These are phyloP conservation scores for Kuraishia piskuri DNA, from an alignment of 805 yeast species.

Conservation along the genomic window DNA sequence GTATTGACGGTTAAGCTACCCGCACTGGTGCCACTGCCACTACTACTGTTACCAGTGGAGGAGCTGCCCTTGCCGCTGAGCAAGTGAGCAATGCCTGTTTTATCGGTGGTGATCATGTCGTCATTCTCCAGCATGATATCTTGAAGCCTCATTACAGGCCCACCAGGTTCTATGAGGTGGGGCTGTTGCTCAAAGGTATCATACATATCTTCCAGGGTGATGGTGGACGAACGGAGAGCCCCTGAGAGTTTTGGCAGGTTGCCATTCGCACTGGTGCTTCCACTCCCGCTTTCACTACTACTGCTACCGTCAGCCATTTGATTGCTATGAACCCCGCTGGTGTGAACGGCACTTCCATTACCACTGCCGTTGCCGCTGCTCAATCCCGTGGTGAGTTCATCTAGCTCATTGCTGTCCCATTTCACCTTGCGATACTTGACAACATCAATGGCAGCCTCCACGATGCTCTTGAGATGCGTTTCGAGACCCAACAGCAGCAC, in stretches of 20 bases:
- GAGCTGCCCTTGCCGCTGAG: slow-evolving; percentile 8
- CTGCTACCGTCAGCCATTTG: background rate
- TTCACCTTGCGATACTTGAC: slow-evolving; percentile 52
- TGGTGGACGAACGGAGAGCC: slow-evolving; percentile 22
- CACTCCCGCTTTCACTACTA: slow-evolving; percentile 4
- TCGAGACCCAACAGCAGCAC: slow-evolving; percentile 76
- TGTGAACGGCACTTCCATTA: background rate
- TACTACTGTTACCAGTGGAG: too few relatives aligned
- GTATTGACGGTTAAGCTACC: slow-evolving; percentile 2
- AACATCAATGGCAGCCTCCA: slow-evolving; percentile 69
- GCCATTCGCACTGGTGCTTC: background rate
- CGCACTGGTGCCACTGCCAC: slow-evolving; percentile 1
- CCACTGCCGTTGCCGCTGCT: background rate
- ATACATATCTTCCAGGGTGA: slow-evolving; percentile 60
- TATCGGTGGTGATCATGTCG: slow-evolving; percentile 25
- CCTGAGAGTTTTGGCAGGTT: slow-evolving; percentile 4
- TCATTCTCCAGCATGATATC: slow-evolving; percentile 49
- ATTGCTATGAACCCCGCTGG: background rate
- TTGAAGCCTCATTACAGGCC: slow-evolving; percentile 45
- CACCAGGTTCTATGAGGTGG: slow-evolving; percentile 58
- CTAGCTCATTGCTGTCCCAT: slow-evolving; percentile 28
- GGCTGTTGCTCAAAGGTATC: slow-evolving; percentile 60
- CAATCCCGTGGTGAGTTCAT: background rate
- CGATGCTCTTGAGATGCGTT: slow-evolving; percentile 60
- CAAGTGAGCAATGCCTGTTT: slow-evolving; percentile 19